Evolutionary conservation across 202 grass and related monocot species (phyloP).

Genomic region (Schoenoplectus tabernaemontani): DNA sequence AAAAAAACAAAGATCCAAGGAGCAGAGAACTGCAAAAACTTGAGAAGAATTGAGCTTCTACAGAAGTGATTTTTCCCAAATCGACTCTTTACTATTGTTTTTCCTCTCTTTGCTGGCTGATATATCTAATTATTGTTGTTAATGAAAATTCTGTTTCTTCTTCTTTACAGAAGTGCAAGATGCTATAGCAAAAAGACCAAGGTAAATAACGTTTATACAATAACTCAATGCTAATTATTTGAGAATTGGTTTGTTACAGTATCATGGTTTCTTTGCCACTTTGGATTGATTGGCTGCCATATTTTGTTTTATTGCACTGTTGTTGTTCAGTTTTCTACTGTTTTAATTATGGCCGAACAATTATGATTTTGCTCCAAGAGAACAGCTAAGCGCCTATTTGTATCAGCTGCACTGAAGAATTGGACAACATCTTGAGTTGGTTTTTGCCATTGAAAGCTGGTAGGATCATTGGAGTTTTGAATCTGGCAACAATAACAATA

Average conservation of each 20-base stretch:
- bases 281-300: not conserved
- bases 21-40: slow-evolving; percentile 11
- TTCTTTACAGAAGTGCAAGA: slow-evolving; percentile 22
- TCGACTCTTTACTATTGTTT: not conserved
- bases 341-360: not conserved
- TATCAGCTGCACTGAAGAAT: not conserved
- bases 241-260: not conserved
- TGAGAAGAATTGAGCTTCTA: slow-evolving; percentile 32
- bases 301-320: not conserved
- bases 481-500: too few relatives aligned
- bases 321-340: not conserved
- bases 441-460: not conserved
- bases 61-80: slow-evolving; percentile 22
- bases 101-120: not conserved
- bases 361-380: not conserved
- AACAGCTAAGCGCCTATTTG: too few relatives aligned
- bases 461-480: not conserved
- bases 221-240: too few relatives aligned
- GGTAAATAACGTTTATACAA: slow-evolving; percentile 1
- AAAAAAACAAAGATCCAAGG: slow-evolving; percentile 24
- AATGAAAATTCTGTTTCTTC: not conserved
- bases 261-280: not conserved
- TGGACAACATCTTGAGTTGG: not conserved
- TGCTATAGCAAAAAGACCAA: not conserved
- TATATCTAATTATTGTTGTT: not conserved